Percentiles rank a stretch among this genome's conserved stretches.
These are phyloP conservation scores for Penicillium argentinense DNA, from an alignment of 495 filamentous ascomycete genomes.

Conservation along the genomic window DNA sequence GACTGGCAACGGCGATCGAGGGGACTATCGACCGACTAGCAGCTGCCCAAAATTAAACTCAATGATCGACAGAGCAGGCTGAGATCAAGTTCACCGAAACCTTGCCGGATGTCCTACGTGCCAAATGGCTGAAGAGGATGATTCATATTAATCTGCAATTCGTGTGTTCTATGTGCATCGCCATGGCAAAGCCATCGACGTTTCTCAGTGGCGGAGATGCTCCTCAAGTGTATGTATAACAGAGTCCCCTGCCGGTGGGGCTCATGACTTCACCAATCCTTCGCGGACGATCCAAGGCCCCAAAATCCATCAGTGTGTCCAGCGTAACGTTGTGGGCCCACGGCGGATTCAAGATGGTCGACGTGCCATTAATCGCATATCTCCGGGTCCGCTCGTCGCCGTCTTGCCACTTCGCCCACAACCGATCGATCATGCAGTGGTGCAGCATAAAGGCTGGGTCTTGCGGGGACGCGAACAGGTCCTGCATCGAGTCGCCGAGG, in stretches of 20 bases:
- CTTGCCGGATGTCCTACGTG: no score
- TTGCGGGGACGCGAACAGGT: conserved; percentile 31
- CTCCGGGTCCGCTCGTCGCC: conserved; percentile 14
- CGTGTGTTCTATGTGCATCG: no score
- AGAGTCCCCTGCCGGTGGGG: conserved; percentile 14
- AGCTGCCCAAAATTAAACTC: no score
- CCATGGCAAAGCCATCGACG: no score
- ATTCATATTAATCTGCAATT: no score
- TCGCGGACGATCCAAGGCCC: conserved; percentile 20
- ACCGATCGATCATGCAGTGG: conserved; percentile 54
- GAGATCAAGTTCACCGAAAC: no score
- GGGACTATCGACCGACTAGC: no score
- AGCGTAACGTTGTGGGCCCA: conserved; percentile 17
- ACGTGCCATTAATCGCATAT: conserved; percentile 29
- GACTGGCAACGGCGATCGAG: no score
- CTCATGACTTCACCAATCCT: conserved; percentile 30
- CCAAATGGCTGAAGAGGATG: no score
- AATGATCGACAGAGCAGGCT: no score
- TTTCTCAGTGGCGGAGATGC: no score
- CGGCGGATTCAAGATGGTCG: conserved; percentile 24
- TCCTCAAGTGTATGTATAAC: conserved; percentile 24
- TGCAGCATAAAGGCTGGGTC: conserved; percentile 61
- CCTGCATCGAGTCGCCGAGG: conserved; percentile 25
- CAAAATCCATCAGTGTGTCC: conserved; percentile 30
- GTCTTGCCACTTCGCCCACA: conserved; percentile 59